These are phyloP conservation scores for Sutorius eximius DNA, from an alignment of 1,284 basidiomycete genomes.

Conservation along the genomic window DNA sequence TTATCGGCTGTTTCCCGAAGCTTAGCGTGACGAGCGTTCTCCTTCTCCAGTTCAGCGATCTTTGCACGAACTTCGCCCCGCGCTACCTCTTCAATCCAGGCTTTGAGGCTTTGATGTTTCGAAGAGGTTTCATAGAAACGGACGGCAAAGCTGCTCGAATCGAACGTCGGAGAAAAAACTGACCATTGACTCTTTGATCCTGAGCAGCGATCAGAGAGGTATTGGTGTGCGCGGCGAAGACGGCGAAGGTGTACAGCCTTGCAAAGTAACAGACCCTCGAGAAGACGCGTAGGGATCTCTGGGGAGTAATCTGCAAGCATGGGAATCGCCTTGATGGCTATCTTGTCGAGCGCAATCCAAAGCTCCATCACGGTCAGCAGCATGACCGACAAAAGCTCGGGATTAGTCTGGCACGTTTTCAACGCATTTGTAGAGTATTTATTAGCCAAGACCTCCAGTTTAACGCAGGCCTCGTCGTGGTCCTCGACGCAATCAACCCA, in stretches of 20 bases:
- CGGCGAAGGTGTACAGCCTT: background rate
- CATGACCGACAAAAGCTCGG: background rate
- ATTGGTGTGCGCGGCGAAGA: background rate
- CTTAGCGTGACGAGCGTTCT: too few relatives aligned
- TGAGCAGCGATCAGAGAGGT: background rate
- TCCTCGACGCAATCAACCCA: constrained; percentile 19
- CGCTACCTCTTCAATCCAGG: too few relatives aligned
- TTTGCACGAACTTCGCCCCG: too few relatives aligned
- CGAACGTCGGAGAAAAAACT: too few relatives aligned
- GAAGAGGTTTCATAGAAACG: too few relatives aligned
- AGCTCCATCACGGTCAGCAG: background rate
- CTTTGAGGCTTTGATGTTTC: too few relatives aligned
- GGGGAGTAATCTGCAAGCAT: background rate
- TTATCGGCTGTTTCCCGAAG: too few relatives aligned
- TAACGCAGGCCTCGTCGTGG: background rate
- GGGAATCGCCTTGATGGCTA: background rate
- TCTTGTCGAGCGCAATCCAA: background rate
- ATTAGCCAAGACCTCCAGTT: background rate
- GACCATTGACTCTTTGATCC: too few relatives aligned
- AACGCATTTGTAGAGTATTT: background rate
- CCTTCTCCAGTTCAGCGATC: too few relatives aligned
- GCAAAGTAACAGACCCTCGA: background rate
- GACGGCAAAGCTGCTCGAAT: too few relatives aligned
- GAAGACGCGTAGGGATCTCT: background rate
- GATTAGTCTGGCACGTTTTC: background rate